These are phyloP conservation scores for Hyparrhenia diplandra DNA, from an alignment of 176 grass and related monocot genomes.

Conservation along the genomic window DNA sequence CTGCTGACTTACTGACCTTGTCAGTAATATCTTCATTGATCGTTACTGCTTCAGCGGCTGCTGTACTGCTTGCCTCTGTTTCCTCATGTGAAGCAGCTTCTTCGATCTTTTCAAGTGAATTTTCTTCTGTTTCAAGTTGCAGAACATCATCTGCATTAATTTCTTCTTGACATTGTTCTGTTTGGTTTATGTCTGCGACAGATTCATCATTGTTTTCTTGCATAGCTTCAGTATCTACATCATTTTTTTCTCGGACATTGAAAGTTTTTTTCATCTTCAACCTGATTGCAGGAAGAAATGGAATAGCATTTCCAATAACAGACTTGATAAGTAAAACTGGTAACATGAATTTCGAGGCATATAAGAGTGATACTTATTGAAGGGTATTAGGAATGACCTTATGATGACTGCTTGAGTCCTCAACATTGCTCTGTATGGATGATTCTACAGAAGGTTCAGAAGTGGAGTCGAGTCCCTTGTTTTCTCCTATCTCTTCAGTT, in stretches of 20 bases:
- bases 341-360: neutral
- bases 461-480: conserved; percentile 7
- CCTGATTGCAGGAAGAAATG: conserved; percentile 15
- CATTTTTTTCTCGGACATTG: conserved; percentile 12
- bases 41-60: conserved; percentile 10
- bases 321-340: conserved; percentile 14
- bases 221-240: conserved; percentile 8
- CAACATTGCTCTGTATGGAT: conserved; percentile 17
- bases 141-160: neutral
- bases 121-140: conserved; percentile 17
- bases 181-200: neutral
- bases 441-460: conserved; percentile 11
- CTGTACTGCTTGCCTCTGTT: conserved; percentile 20
- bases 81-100: conserved; percentile 15
- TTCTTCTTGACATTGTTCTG: neutral
- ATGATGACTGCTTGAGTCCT: conserved; percentile 24
- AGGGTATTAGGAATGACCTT: conserved; percentile 23
- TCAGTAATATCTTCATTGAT: conserved; percentile 1
- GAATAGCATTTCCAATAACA: conserved; percentile 5
- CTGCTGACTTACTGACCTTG: conserved; percentile 35
- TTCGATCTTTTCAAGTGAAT: conserved; percentile 19
- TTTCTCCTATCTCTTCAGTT: conserved; percentile 21
- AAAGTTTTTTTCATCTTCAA: conserved; percentile 32
- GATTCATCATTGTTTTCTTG: conserved; percentile 7
- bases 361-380: neutral